Conservation (phyloP, 78 protist genomes). For the Dictyostelium capitatum region DNA sequence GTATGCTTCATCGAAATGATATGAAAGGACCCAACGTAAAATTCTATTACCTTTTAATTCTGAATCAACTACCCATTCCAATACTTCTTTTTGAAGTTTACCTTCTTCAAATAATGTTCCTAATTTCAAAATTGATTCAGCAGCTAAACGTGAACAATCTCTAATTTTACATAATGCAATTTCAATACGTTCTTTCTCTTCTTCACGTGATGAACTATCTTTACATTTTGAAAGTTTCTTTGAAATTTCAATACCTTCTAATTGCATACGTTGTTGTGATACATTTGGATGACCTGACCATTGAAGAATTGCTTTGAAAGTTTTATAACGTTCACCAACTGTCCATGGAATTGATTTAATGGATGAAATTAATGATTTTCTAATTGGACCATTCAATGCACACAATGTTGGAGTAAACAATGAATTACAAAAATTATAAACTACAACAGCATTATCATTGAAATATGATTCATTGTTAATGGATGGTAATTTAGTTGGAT, state of each 20-base stretch:
- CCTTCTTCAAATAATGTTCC: constrained; percentile 71
- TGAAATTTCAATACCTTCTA: constrained; percentile 58
- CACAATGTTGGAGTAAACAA: constrained; percentile 56
- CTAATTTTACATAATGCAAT: constrained; percentile 41
- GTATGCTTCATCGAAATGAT: constrained; percentile 73
- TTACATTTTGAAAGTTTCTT: constrained; percentile 52
- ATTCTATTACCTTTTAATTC: constrained; percentile 69
- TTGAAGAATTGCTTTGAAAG: constrained; percentile 56
- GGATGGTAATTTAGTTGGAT: constrained; percentile 63
- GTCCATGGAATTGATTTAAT: constrained; percentile 72
- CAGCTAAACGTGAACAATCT: constrained; percentile 62
- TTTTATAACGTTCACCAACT: constrained; percentile 77
- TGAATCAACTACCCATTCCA: constrained; percentile 71
- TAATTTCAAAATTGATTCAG: constrained; percentile 36
- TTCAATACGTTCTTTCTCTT: constrained; percentile 43
- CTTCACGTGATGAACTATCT: constrained; percentile 50
- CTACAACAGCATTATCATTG: constrained; percentile 61
- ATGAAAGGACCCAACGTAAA: constrained; percentile 70
- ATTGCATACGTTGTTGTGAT: constrained; percentile 52
- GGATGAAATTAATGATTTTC: constrained; percentile 31
- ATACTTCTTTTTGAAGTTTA: constrained; percentile 29
- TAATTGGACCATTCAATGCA: constrained; percentile 62
- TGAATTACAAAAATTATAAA: constrained; percentile 58
- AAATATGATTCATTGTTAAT: constrained; percentile 38
- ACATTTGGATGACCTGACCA: constrained; percentile 76